Evolutionary conservation across 495 filamentous ascomycete genomes (phyloP).

Genomic region (Daldinia bambusicola): DNA sequence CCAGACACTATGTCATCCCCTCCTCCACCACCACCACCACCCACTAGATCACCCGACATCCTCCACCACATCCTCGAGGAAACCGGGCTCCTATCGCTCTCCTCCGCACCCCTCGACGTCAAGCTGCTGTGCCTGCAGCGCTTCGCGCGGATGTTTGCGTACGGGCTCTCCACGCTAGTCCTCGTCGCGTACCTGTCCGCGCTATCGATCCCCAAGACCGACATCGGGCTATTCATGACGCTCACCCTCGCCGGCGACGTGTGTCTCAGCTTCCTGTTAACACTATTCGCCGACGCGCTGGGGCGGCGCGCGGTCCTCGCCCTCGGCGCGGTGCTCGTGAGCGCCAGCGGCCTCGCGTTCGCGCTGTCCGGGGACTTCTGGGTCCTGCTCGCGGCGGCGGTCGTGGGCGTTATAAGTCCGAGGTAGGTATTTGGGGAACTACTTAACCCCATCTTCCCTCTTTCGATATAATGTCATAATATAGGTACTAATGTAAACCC

Average conservation of each 20-base stretch:
- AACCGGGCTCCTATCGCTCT: constrained; percentile 59
- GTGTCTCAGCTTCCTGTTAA: constrained; percentile 76
- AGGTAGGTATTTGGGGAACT: constrained; percentile 46
- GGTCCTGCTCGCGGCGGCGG: constrained; percentile 76
- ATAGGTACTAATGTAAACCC: no score
- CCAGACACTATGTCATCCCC: background rate
- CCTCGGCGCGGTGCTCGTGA: constrained; percentile 75
- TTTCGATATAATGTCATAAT: no score
- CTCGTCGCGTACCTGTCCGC: constrained; percentile 65
- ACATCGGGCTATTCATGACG: constrained; percentile 89
- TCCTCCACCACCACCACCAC: background rate
- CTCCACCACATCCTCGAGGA: constrained; percentile 21
- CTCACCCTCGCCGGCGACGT: constrained; percentile 85
- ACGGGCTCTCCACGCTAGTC: constrained; percentile 54
- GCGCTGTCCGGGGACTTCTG: constrained; percentile 75
- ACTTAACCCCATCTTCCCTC: no score
- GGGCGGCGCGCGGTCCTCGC: constrained; percentile 75
- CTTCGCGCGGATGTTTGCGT: constrained; percentile 66
- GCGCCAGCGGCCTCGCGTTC: constrained; percentile 72
- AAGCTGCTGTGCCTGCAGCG: constrained; percentile 78
- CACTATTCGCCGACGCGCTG: constrained; percentile 77
- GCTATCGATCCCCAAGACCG: constrained; percentile 69
- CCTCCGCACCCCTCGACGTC: constrained; percentile 66
- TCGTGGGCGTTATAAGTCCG: constrained; percentile 85
- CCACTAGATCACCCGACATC: background rate